Conservation (phyloP, 2,329 filamentous ascomycete genomes). For the Fusarium illudens region DNA sequence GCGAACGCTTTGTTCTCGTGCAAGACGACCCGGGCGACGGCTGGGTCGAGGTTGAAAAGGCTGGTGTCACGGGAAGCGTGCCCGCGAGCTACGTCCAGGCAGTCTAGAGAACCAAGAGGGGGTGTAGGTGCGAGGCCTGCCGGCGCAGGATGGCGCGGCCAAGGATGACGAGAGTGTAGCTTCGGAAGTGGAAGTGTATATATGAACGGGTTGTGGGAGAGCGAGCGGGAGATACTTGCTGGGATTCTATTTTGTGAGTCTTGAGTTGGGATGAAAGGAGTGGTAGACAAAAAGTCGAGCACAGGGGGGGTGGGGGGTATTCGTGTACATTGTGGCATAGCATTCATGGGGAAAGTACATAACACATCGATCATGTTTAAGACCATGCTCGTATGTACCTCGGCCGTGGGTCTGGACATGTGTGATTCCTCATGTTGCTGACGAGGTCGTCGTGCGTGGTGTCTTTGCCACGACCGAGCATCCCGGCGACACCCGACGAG, state of each 20-base stretch:
- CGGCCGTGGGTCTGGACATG: background rate
- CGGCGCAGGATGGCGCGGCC: background rate
- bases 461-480: slow-evolving; percentile 27
- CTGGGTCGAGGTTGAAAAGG: slow-evolving; percentile 96
- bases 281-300: slow-evolving; percentile 5
- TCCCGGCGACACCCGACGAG: slow-evolving; percentile 6
- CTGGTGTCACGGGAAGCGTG: slow-evolving; percentile 85
- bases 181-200: slow-evolving; percentile 15
- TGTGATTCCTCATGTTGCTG: background rate
- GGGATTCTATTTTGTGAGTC: slow-evolving; percentile 2
- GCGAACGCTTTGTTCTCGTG: slow-evolving; percentile 90
- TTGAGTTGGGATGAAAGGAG: background rate
- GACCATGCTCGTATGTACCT: slow-evolving; percentile 1
- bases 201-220: slow-evolving; percentile 13
- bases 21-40: slow-evolving; percentile 90
- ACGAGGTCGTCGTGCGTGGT: slow-evolving; percentile 13
- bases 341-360: slow-evolving; percentile 28
- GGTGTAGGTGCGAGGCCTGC: slow-evolving; percentile 22
- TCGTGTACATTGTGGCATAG: slow-evolving; percentile 24
- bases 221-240: slow-evolving; percentile 9
- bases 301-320: background rate
- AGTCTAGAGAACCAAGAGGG: slow-evolving; percentile 56
- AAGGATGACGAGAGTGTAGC: slow-evolving; percentile 1
- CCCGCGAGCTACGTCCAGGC: slow-evolving; percentile 92
- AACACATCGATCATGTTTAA: background rate